Evolutionary conservation across 2,329 filamentous ascomycete genomes (phyloP), one percentile per base, ranked within the genome.

Genomic region (Neonectria sp.): DNA sequence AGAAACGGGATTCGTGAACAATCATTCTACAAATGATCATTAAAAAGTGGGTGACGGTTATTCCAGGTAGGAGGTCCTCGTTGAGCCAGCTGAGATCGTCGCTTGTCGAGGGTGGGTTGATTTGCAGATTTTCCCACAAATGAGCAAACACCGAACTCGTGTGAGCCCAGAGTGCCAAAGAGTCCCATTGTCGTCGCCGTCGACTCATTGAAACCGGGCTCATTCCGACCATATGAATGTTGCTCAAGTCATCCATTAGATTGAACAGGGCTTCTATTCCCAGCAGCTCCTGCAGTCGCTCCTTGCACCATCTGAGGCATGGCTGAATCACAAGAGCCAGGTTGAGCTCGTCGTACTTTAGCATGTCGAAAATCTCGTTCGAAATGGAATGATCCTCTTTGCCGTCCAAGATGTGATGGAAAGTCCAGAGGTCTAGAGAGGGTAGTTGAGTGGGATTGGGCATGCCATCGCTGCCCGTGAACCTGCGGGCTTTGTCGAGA

Each of bases 1-100:
- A 51, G 17, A 21, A 61, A 3, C 59, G 51, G 12, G 49, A 53
- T 21, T 55, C 33, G 8, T 48, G 40, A 8, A 46, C 25, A 9
- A 61, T 61, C 27, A 61, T 46, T 46, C 40, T 55, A 15, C 59
- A 61, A 21, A 61, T 45, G 15, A 61, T 55, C 59, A 61, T 61
- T 27, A 61, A 33, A 24, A 61, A 61, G 15, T 61, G 49, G 1
- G 59, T 61, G 11, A 40, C 27, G 21, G 49, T 48, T 21, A 55
- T 55, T 6, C 29, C 49, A 21, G 49, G 25, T 3, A 61, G 49
- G 15, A 29, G 15, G 12, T 45, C 59, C n/a, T 61, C 49, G 8
- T 55, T 45, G 9, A 61, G 49, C 49, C 59, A 55, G n/a, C 11
- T n/a, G 3, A n/a, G 17, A 12, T n/a, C 8, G 5, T 48, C 29